Conservation (phyloP, 2,329 filamentous ascomycete species). For the Epicoccum sorghinum region DNA sequence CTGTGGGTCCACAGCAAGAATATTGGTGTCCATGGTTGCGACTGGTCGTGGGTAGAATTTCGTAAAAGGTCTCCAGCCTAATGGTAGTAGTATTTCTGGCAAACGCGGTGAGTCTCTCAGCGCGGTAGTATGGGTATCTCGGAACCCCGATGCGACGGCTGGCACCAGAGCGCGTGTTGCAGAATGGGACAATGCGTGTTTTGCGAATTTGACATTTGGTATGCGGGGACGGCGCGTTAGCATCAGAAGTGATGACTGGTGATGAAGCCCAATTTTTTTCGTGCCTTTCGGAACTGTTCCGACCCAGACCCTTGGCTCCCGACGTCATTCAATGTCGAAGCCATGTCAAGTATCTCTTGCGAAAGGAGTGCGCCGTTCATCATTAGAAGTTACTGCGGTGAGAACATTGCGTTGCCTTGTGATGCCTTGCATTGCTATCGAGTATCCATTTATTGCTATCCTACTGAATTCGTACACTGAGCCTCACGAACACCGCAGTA, state of each 20-base stretch:
- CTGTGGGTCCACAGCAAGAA: slow-evolving; percentile 50
- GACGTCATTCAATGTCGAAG: slow-evolving; percentile 29
- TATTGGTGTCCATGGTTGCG: slow-evolving; percentile 45
- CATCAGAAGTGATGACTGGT: slow-evolving; percentile 40
- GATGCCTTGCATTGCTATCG: slow-evolving; percentile 5
- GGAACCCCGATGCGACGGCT: slow-evolving; percentile 24
- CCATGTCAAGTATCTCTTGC: not conserved
- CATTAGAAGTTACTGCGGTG: not conserved
- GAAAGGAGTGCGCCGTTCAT: too few relatives aligned
- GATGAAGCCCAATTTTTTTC: slow-evolving; percentile 33
- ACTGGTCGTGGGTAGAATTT: slow-evolving; percentile 2
- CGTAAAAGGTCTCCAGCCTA: not conserved
- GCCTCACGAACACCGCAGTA: slow-evolving; percentile 24
- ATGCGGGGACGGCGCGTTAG: slow-evolving; percentile 35
- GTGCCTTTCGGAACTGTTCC: slow-evolving; percentile 34
- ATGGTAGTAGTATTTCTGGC: not conserved
- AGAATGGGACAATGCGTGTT: slow-evolving; percentile 12
- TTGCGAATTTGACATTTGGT: slow-evolving; percentile 43
- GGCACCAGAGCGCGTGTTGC: slow-evolving; percentile 36
- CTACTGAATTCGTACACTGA: slow-evolving; percentile 17
- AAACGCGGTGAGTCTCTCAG: slow-evolving; percentile 25
- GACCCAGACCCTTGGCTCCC: slow-evolving; percentile 25
- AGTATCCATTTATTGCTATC: slow-evolving; percentile 17
- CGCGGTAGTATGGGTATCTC: slow-evolving; percentile 25
- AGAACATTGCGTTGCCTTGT: not conserved